Conservation (phyloP, 495 filamentous ascomycete species). For the Cercophora sp. region DNA sequence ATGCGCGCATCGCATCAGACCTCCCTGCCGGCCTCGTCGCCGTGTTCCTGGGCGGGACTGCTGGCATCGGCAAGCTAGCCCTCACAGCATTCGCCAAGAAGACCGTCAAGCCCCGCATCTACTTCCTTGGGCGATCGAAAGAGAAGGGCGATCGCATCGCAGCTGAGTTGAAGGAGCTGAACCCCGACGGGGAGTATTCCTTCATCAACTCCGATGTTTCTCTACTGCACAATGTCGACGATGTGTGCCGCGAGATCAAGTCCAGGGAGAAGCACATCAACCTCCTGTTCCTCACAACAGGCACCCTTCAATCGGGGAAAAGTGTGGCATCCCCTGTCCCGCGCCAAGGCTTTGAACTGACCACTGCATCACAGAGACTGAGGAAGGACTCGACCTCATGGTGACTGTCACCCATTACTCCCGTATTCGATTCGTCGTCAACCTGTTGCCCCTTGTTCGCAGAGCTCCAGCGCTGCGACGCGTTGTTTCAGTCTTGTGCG, state of each 20-base stretch:
- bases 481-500: slow-evolving; percentile 55
- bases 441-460: slow-evolving; percentile 59
- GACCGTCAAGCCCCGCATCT: slow-evolving; percentile 37
- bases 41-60: slow-evolving; percentile 63
- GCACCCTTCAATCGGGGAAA: slow-evolving; percentile 34
- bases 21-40: slow-evolving; percentile 45
- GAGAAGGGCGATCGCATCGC: slow-evolving; percentile 41
- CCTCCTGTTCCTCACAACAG: slow-evolving; percentile 55
- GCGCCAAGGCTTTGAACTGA: too few relatives aligned
- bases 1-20: slow-evolving; percentile 30
- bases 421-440: slow-evolving; percentile 58
- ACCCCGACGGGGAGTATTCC: slow-evolving; percentile 46
- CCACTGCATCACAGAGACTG: slow-evolving; percentile 40
- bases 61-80: slow-evolving; percentile 59
- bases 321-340: slow-evolving; percentile 13
- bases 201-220: slow-evolving; percentile 58
- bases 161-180: slow-evolving; percentile 42
- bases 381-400: slow-evolving; percentile 54
- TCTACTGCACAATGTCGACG: slow-evolving; percentile 57
- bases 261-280: slow-evolving; percentile 52
- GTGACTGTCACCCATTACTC: slow-evolving; percentile 57
- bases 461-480: slow-evolving; percentile 46
- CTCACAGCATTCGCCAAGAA: slow-evolving; percentile 53
- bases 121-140: slow-evolving; percentile 45
- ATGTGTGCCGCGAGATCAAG: slow-evolving; percentile 53